Base-by-base conservation (phyloP, 2,329 filamentous ascomycete genomes). In the Arthrobotrys pseudoclavata region DNA sequence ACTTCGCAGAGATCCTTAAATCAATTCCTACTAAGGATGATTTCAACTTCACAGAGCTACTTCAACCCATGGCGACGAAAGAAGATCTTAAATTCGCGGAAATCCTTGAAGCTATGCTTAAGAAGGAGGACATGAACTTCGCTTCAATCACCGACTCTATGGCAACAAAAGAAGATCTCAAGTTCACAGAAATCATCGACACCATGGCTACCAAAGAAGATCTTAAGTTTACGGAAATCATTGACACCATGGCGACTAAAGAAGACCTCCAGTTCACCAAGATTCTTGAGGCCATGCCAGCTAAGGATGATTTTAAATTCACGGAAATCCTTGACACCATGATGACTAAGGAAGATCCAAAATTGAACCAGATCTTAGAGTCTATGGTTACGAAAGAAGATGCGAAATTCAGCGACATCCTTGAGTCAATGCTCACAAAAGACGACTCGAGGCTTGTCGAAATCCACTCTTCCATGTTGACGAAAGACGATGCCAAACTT, bases 71-170 rank as follows among this genome's bases (percentile, higher is more conserved):
- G 10, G 82, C 85, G 20, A 83, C 84, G 20, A 67, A 67, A 79
- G 47, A 67, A n/a, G 48, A 55, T 12, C 29, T 52, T n/a, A 24
- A 67, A 2, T 26, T 67, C 9, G 20, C 29, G 6, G 29, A 53
- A 24, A 53, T 40, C 4, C 18, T 53, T 7, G 22, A 66, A 24
- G 5, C 47, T 0, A 66, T 66, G 10, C 82, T 85, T 20, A 83
- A 84, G 20, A 92, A 92, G 79, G 90, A 94, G 81, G 89, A 91
- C 81, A 85, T 85, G 7, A 84, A 84, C 3, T 84, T 91, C 26
- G 24, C 52, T 1, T 45, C 31, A 18, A 69, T 69, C 1, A 26
- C 20, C n/a, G 37, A 61, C 4, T 37, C 63, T 7, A 67, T 67
- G 63, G n/a, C 37, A 1, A 67, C 29, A 7, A 67, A 55, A 29